Evolutionary conservation across 768 basidiomycete species (phyloP).

Genomic region (Rhizopogon vulgaris): DNA sequence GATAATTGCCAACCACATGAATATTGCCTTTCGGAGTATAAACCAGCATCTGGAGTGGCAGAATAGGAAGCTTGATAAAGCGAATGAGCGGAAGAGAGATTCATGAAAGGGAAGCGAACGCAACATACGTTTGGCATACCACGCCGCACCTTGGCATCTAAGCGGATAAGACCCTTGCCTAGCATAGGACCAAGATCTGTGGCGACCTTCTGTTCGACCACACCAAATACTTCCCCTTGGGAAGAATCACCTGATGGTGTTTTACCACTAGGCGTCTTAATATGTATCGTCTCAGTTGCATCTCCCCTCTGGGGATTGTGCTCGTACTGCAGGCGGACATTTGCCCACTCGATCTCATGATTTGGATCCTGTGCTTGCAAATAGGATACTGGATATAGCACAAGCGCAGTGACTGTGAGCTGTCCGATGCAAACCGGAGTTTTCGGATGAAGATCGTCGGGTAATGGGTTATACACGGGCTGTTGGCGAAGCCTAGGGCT

Average conservation of each 20-base stretch:
- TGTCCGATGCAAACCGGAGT: conserved; percentile 88
- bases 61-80: conserved; percentile 60
- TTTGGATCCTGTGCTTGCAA: conserved; percentile 40
- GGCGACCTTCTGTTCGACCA: conserved; percentile 84
- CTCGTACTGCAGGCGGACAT: conserved; percentile 69
- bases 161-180: conserved; percentile 73
- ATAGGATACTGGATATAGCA: conserved; percentile 78
- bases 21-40: conserved; percentile 96
- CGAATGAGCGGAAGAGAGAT: conserved; percentile 11
- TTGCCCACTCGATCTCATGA: conserved; percentile 56
- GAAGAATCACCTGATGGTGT: conserved; percentile 46
- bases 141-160: conserved; percentile 72
- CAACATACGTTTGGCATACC: conserved; percentile 50
- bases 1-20: conserved; percentile 67
- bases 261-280: conserved; percentile 56
- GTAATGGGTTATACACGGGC: conserved; percentile 27
- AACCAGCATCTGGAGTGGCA: conserved; percentile 80
- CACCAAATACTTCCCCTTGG: conserved; percentile 66
- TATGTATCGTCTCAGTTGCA: conserved; percentile 68
- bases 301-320: conserved; percentile 49
- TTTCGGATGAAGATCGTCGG: conserved; percentile 64
- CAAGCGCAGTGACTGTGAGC: conserved; percentile 73
- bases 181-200: conserved; percentile 77
- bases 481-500: conserved; percentile 26
- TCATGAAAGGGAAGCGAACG: conserved; percentile 7